These are phyloP conservation scores for Kregervanrija delftensis DNA, from an alignment of 805 yeast species.

Conservation along the genomic window DNA sequence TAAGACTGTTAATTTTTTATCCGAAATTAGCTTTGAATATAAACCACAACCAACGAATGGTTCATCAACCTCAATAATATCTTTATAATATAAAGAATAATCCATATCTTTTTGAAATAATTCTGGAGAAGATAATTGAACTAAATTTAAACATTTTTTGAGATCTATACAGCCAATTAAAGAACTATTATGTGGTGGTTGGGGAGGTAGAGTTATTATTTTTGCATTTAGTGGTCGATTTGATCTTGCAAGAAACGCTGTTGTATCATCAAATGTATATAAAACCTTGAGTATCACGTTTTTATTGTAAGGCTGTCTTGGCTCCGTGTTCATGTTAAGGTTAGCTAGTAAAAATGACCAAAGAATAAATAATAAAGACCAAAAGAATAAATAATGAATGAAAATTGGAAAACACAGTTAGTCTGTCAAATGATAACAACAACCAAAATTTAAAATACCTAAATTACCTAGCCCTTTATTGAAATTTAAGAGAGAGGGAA, in stretches of 20 bases:
- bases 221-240: slow-evolving; percentile 29
- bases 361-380: too few species aligned
- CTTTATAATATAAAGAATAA: slow-evolving; percentile 39
- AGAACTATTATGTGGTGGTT: slow-evolving; percentile 34
- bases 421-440: too few species aligned
- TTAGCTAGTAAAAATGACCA: too few species aligned
- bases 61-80: slow-evolving; percentile 47
- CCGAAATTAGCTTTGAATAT: slow-evolving; percentile 26
- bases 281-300: slow-evolving; percentile 30
- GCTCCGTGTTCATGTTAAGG: too few species aligned
- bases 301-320: slow-evolving; percentile 17
- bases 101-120: slow-evolving; percentile 33
- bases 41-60: slow-evolving; percentile 42
- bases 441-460: too few species aligned
- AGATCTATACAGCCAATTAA: slow-evolving; percentile 37
- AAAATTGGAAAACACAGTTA: too few species aligned
- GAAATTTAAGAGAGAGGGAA: too few species aligned
- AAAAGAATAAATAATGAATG: too few species aligned
- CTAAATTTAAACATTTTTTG: slow-evolving; percentile 38
- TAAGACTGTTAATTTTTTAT: slow-evolving; percentile 28
- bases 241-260: slow-evolving; percentile 38
- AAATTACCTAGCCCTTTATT: too few species aligned
- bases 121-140: slow-evolving; percentile 41
- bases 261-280: slow-evolving; percentile 36
- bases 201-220: slow-evolving; percentile 36